These are phyloP conservation scores for Melianthus villosus DNA, from an alignment of 441 rosid genomes.

Conservation along the genomic window DNA sequence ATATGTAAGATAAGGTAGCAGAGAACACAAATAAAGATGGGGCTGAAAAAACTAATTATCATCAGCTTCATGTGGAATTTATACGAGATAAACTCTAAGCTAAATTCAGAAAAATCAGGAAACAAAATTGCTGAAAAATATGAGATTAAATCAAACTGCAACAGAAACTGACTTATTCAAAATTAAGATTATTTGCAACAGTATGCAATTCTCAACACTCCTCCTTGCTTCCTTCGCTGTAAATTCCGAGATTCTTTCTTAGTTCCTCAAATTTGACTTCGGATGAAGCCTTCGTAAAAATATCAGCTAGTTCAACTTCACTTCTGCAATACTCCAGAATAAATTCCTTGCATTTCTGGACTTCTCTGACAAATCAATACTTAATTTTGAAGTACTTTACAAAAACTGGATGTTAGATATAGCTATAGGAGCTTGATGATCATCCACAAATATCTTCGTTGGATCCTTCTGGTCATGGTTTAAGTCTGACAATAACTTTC, in stretches of 20 bases:
- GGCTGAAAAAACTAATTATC: no score
- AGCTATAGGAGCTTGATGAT: not conserved
- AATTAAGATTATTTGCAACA: no score
- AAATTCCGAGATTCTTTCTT: not conserved
- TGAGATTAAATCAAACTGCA: no score
- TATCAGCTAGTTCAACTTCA: not conserved
- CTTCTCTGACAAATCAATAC: not conserved
- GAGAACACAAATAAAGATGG: no score
- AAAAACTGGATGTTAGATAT: not conserved
- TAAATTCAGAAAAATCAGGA: no score
- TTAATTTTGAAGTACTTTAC: not conserved
- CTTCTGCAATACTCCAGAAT: not conserved
- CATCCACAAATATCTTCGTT: not conserved
- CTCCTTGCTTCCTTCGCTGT: not conserved
- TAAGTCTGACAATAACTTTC: not conserved
- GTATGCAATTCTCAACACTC: no score
- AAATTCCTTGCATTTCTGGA: not conserved
- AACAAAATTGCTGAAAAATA: no score
- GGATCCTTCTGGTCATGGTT: not conserved
- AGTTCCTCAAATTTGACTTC: not conserved
- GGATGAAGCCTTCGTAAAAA: not conserved
- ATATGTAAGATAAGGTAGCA: no score
- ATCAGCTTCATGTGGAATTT: no score
- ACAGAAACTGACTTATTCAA: no score
- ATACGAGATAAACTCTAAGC: no score